These are phyloP conservation scores for Noccaea caerulescens DNA, from an alignment of 345 rosid genomes.

Conservation along the genomic window DNA sequence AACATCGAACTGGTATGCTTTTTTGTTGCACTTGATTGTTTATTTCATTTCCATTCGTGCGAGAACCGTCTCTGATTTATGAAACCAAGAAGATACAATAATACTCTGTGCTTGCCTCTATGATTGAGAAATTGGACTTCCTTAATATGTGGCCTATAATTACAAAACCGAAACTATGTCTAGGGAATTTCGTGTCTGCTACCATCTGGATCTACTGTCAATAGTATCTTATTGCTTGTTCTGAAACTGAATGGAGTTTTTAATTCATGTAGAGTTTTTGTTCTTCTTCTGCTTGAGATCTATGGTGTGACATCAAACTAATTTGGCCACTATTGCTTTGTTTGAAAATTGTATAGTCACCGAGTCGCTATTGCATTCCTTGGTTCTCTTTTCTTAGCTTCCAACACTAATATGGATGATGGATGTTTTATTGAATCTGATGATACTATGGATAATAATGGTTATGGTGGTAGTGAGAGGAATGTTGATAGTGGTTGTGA, in stretches of 20 bases:
- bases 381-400: slow-evolving; percentile 42
- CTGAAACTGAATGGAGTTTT: neutral
- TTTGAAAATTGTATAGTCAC: slow-evolving; percentile 52
- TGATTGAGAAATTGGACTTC: slow-evolving; percentile 7
- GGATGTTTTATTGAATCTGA: slow-evolving; percentile 28
- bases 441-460: neutral
- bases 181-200: neutral
- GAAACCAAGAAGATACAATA: neutral
- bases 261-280: neutral
- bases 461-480: slow-evolving; percentile 3
- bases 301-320: slow-evolving; percentile 5
- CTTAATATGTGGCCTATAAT: neutral
- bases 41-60: neutral
- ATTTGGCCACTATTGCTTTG: slow-evolving; percentile 46
- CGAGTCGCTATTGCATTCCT: slow-evolving; percentile 33
- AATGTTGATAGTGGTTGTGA: neutral
- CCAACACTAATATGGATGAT: slow-evolving; percentile 15
- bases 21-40: neutral
- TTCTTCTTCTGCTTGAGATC: neutral
- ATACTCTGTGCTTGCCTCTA: slow-evolving; percentile 7
- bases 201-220: neutral
- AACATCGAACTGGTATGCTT: slow-evolving; percentile 71
- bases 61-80: neutral
- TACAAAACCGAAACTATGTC: slow-evolving; percentile 11
- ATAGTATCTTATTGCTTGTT: neutral